A percentile compares a stretch with the other conserved stretches of the same genome.
phyloP scores from a whole-genome alignment of 2,329 filamentous ascomycete genomes.

The Diaporthe citriasiana region DNA sequence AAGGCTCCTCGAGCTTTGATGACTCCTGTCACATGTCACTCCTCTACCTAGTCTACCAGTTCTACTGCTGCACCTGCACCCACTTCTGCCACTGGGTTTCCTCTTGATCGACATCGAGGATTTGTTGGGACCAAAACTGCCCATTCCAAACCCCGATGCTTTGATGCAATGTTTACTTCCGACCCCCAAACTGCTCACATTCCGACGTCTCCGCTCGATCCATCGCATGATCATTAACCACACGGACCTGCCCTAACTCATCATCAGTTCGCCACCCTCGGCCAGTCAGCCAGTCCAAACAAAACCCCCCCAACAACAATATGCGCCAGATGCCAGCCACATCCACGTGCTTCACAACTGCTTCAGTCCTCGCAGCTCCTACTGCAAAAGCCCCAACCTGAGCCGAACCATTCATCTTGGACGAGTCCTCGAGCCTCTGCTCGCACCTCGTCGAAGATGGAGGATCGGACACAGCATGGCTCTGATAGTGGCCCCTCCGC shows the following conservation, averaged over 20 bases:
- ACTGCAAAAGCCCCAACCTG: constrained; percentile 22
- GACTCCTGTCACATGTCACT: constrained; percentile 33
- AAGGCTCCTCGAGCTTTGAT: background rate
- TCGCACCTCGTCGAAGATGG: constrained; percentile 23
- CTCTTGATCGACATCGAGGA: constrained; percentile 23
- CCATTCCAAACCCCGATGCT: constrained; percentile 29
- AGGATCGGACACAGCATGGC: constrained; percentile 16
- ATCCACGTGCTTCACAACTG: constrained; percentile 10
- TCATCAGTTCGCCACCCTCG: constrained; percentile 19
- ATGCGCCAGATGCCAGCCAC: background rate
- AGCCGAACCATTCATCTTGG: background rate
- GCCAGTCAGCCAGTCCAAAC: background rate
- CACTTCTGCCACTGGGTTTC: no score
- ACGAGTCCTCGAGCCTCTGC: constrained; percentile 19
- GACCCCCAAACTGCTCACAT: constrained; percentile 23
- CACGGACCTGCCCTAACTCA: background rate
- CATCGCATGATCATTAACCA: constrained; percentile 18
- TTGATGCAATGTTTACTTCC: constrained; percentile 20
- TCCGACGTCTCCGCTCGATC: background rate
- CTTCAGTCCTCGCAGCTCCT: background rate
- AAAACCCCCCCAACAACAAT: constrained; percentile 2
- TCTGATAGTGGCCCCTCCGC: background rate
- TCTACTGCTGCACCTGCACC: background rate
- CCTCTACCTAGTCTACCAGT: background rate
- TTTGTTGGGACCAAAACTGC: constrained; percentile 33